A percentile compares a stretch with the other conserved stretches of the same genome.
Conservation (phyloP, 139 green algal genomes). For the Chlamydomonas urium region DNA sequence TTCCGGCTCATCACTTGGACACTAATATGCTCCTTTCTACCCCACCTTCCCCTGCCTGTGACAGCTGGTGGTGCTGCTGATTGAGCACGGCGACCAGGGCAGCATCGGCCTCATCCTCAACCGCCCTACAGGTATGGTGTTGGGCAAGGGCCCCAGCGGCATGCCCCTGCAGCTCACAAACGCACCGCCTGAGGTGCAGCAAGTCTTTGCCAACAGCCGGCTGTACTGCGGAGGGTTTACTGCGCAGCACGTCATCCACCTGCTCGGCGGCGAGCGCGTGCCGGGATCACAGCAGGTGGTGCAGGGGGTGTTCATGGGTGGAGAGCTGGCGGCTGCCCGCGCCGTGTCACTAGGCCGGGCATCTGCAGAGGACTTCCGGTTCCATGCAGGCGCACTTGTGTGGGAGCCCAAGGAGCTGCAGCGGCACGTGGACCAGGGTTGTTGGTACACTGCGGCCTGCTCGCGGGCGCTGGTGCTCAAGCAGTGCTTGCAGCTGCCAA, state of each 20-base stretch:
- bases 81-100: conserved; percentile 43
- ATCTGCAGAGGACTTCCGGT: conserved; percentile 46
- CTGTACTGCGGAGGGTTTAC: conserved; percentile 38
- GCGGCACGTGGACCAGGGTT: conserved; percentile 32
- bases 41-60: background rate
- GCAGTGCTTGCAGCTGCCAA: conserved; percentile 55
- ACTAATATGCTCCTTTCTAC: background rate
- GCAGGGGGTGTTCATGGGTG: conserved; percentile 38
- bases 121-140: conserved; percentile 41
- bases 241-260: conserved; percentile 39
- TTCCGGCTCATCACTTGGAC: background rate
- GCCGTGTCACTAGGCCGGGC: conserved; percentile 27
- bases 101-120: conserved; percentile 63
- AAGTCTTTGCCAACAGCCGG: conserved; percentile 30
- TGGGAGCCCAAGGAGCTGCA: conserved; percentile 56
- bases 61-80: conserved; percentile 56
- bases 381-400: conserved; percentile 49
- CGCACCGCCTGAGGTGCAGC: conserved; percentile 20
- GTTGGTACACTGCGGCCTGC: conserved; percentile 50
- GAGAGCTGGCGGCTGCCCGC: conserved; percentile 23
- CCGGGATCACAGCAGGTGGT: conserved; percentile 24
- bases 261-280: conserved; percentile 38
- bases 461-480: conserved; percentile 61
- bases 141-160: conserved; percentile 33
- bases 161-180: conserved; percentile 29